phyloP scores from a whole-genome alignment of 1,284 basidiomycete species.

The Thelephora terrestris region DNA sequence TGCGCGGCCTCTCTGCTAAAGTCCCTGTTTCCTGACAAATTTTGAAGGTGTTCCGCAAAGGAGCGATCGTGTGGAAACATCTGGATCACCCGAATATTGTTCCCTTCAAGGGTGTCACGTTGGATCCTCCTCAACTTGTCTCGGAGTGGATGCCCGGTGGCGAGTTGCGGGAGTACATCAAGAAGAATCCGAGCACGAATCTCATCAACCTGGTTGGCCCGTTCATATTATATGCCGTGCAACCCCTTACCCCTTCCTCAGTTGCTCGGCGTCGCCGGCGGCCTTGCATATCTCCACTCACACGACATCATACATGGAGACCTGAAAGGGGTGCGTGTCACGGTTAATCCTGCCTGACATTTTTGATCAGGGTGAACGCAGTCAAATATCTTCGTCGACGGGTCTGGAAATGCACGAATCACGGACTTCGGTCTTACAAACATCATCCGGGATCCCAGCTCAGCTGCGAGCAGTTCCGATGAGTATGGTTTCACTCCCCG shows the following conservation, averaged over 20 bases:
- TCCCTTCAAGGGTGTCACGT: constrained; percentile 1
- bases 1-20: too few relatives aligned
- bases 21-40: too few relatives aligned
- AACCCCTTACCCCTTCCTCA: not conserved
- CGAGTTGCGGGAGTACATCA: not conserved
- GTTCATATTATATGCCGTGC: too few relatives aligned
- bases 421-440: constrained; percentile 23
- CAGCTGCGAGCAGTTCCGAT: not conserved
- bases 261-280: not conserved
- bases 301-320: not conserved
- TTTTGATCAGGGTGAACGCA: constrained; percentile 1
- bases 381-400: constrained; percentile 20
- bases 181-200: too few relatives aligned
- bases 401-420: constrained; percentile 16
- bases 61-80: constrained; percentile 3
- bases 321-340: not conserved
- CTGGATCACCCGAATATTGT: not conserved
- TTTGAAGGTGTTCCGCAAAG: constrained; percentile 1
- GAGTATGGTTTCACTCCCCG: not conserved
- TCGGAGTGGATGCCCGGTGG: not conserved
- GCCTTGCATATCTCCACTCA: not conserved
- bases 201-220: too few relatives aligned
- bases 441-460: not conserved
- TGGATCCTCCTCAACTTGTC: too few relatives aligned
- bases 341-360: not conserved